These are phyloP conservation scores for Alliaria petiolata DNA, from an alignment of 345 rosid species.

Conservation along the genomic window DNA sequence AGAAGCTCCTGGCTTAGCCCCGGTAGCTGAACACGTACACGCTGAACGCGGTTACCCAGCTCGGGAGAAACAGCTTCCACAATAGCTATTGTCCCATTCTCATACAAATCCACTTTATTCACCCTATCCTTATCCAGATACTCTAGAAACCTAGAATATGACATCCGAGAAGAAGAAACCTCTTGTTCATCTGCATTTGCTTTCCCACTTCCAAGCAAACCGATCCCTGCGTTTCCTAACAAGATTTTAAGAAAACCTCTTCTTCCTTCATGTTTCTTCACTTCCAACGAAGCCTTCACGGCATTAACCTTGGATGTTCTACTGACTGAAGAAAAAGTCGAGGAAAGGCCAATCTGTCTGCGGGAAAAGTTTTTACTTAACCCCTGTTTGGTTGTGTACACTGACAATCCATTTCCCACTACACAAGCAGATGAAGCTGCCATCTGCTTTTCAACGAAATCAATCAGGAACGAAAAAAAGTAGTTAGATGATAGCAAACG, in stretches of 20 bases:
- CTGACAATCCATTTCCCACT: conserved; percentile 56
- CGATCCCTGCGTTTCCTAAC: conserved; percentile 64
- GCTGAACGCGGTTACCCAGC: conserved; percentile 86
- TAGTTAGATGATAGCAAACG: not conserved
- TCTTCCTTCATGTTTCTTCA: conserved; percentile 52
- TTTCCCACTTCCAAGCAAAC: conserved; percentile 59
- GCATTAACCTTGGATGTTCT: conserved; percentile 38
- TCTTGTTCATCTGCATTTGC: conserved; percentile 92
- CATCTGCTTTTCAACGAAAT: conserved; percentile 39
- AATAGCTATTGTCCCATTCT: conserved; percentile 95
- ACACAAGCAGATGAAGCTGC: conserved; percentile 74
- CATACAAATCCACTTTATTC: conserved; percentile 84
- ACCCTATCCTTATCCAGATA: conserved; percentile 91
- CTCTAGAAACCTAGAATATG: conserved; percentile 95
- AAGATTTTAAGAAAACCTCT: conserved; percentile 68
- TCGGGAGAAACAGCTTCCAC: conserved; percentile 98
- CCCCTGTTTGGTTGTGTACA: conserved; percentile 35
- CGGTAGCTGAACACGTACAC: conserved; percentile 95
- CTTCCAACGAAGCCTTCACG: conserved; percentile 53
- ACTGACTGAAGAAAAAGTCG: conserved; percentile 26
- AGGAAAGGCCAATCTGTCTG: conserved; percentile 37
- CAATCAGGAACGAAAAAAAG: not conserved
- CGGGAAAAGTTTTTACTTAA: conserved; percentile 39
- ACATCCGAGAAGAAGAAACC: conserved; percentile 94
- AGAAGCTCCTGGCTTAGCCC: conserved; percentile 95